Evolutionary conservation across 1,139 yeast species (phyloP).

Genomic region (Yamadazyma kanchanaburiensis): DNA sequence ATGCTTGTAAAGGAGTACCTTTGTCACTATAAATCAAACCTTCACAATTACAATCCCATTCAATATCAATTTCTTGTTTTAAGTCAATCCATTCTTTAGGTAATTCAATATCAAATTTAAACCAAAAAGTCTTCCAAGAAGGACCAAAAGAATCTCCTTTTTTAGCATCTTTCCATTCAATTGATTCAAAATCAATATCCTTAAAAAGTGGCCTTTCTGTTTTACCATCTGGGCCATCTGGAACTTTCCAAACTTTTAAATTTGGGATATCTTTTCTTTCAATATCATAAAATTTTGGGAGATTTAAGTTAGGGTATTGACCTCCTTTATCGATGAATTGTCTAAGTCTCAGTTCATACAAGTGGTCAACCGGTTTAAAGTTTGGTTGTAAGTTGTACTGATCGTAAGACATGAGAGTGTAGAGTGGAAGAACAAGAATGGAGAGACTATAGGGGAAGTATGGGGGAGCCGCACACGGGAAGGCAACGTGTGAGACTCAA

Average conservation of each 20-base stretch:
- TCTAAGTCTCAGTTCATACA: constrained; percentile 74
- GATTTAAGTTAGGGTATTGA: constrained; percentile 62
- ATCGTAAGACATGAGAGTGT: constrained; percentile 20
- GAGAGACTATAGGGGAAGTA: too few species aligned
- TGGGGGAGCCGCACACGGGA: too few species aligned
- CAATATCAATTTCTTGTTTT: constrained; percentile 56
- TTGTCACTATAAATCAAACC: constrained; percentile 69
- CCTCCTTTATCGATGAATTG: constrained; percentile 77
- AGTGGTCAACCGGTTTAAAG: constrained; percentile 77
- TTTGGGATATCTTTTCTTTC: constrained; percentile 47
- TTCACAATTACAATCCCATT: constrained; percentile 88
- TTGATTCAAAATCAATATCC: constrained; percentile 44
- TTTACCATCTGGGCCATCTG: constrained; percentile 43
- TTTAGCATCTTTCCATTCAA: constrained; percentile 56
- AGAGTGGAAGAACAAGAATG: too few species aligned
- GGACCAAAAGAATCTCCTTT: constrained; percentile 88
- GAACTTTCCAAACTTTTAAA: constrained; percentile 62
- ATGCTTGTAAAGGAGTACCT: constrained; percentile 76
- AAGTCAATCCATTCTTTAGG: constrained; percentile 58
- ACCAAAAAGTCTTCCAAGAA: constrained; percentile 97
- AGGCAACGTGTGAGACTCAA: too few species aligned
- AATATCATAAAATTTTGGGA: constrained; percentile 79
- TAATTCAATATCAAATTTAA: constrained; percentile 59
- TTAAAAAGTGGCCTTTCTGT: constrained; percentile 73
- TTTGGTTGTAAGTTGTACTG: constrained; percentile 60